These are phyloP conservation scores for Pseudozyma thailandica DNA, from an alignment of 1,284 basidiomycete species.

Conservation along the genomic window DNA sequence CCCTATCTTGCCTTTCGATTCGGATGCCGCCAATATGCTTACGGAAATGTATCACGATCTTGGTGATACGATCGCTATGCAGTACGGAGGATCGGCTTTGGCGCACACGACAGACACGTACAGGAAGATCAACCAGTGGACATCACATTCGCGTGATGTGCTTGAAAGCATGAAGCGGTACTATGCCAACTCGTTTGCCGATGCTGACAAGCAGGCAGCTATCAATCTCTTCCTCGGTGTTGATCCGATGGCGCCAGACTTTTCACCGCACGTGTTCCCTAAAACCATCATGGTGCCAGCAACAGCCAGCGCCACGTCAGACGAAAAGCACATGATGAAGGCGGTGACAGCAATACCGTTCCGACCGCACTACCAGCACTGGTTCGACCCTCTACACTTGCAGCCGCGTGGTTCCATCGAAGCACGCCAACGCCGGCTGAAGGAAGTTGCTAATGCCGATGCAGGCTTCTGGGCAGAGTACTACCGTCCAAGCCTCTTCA, in stretches of 20 bases:
- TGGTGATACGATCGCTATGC: slow-evolving; percentile 82
- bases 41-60: slow-evolving; percentile 94
- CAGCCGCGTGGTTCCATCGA: slow-evolving; percentile 30
- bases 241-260: slow-evolving; percentile 54
- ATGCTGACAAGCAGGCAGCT: slow-evolving; percentile 96
- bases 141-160: slow-evolving; percentile 95
- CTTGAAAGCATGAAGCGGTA: slow-evolving; percentile 96
- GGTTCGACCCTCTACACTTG: slow-evolving; percentile 56
- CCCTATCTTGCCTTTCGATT: slow-evolving; percentile 89
- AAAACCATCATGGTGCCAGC: slow-evolving; percentile 18
- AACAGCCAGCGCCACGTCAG: background rate
- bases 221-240: slow-evolving; percentile 97
- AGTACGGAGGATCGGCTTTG: slow-evolving; percentile 79
- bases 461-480: slow-evolving; percentile 66
- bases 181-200: slow-evolving; percentile 87
- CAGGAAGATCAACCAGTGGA: slow-evolving; percentile 91
- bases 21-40: slow-evolving; percentile 94
- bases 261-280: slow-evolving; percentile 36
- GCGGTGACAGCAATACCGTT: slow-evolving; percentile 31
- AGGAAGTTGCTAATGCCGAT: slow-evolving; percentile 56
- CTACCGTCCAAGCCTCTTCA: slow-evolving; percentile 66
- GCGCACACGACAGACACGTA: slow-evolving; percentile 98
- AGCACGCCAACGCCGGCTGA: slow-evolving; percentile 46
- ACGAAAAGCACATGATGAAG: slow-evolving; percentile 1
- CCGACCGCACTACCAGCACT: slow-evolving; percentile 52